phyloP scores from a whole-genome alignment of 257 asterid genomes.

The Misopates orontium region DNA sequence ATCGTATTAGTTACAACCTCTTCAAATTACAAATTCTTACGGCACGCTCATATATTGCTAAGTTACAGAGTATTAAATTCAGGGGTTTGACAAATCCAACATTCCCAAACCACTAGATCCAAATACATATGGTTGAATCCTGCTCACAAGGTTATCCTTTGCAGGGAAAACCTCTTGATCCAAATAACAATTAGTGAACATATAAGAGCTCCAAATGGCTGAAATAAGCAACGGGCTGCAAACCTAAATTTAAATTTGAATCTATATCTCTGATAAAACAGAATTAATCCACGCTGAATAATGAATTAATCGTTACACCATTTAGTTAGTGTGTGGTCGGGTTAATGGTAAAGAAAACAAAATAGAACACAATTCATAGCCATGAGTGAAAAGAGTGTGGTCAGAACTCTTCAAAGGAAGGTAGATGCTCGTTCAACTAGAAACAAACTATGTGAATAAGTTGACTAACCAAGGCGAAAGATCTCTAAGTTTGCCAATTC shows the following conservation, averaged over 20 bases:
- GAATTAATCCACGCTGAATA: neutral
- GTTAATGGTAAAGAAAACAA: neutral
- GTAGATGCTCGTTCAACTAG: too few species aligned
- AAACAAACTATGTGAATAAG: too few species aligned
- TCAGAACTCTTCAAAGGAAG: too few species aligned
- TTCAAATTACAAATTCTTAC: neutral
- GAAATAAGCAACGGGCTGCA: too few species aligned
- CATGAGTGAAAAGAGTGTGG: neutral
- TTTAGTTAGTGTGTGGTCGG: neutral
- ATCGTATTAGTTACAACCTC: neutral
- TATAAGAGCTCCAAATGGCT: constrained; percentile 1
- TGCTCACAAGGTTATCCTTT: neutral
- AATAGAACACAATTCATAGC: neutral
- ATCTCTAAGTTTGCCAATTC: too few species aligned
- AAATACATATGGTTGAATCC: too few species aligned
- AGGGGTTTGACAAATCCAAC: neutral
- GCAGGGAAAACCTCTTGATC: neutral
- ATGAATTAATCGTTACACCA: neutral
- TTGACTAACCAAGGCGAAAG: too few species aligned
- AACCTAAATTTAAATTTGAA: neutral
- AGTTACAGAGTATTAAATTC: neutral
- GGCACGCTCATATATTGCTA: neutral
- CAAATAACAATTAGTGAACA: neutral
- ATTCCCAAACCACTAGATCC: neutral
- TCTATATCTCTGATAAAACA: neutral